Base-by-base conservation (phyloP, 108 stramenopile genomes). In the Skeletonema tropicum region DNA sequence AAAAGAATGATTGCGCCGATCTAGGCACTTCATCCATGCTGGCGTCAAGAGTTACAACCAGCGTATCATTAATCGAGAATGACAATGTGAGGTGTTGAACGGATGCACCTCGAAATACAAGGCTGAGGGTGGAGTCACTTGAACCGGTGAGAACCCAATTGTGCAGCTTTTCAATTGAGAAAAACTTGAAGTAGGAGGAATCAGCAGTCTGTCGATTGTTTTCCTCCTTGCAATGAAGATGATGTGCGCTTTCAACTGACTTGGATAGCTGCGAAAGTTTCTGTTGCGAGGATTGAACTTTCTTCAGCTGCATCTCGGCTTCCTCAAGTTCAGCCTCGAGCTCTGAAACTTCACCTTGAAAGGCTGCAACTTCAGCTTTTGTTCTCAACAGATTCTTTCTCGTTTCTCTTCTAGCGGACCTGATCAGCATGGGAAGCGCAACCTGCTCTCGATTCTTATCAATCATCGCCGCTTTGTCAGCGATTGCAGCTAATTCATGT, bases 91-190 rank as follows among this genome's bases (percentile, higher is more conserved):
- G 62, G 41, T 55, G 64, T n/a, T 76, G 72, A 41, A 62, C 6
- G 32, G 75, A 64, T 25, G 66, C 35, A 45, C 81, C 81, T 25
- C 68, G 31, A 23, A 82, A 78, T 7, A 73, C 46, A 55, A 87
- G 45, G 60, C 70, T 55, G 3, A 85, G 52, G 23, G 61, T 65
- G 17, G 69, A 61, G 21, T 79, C 74, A 57, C 33, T 69, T 11
- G 82, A 64, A 32, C 72, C 63, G 26, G 70, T 75, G 7, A 83
- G 58, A 5, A 78, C 48, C 86, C 86, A 87, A 33, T 78, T 83
- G 38, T 87, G 86, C 45, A 87, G 70, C 35, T 74, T 82, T 61
- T 77, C 80, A 19, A 85, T 48, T 11, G 84, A 83, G 33, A 86
- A 70, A 70, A 77, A 83, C 31, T 75, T 80, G 45, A 65, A 81